phyloP scores from a whole-genome alignment of 2,329 filamentous ascomycete species.

The Eurotiales sp. region DNA sequence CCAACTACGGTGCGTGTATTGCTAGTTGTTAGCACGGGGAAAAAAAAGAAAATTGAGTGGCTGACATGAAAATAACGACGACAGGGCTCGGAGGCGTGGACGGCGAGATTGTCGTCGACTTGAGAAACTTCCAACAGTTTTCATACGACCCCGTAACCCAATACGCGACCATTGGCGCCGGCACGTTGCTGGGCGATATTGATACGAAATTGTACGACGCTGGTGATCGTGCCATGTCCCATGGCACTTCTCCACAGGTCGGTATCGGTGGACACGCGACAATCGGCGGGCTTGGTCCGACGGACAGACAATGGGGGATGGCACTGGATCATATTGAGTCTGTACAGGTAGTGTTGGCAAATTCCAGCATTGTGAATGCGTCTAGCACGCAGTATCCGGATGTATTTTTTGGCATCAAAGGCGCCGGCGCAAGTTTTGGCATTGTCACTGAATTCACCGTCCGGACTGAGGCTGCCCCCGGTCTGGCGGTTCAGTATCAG shows the following conservation, averaged over 20 bases:
- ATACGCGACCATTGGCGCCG: constrained; percentile 34
- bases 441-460: constrained; percentile 39
- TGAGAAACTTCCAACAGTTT: constrained; percentile 22
- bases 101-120: constrained; percentile 21
- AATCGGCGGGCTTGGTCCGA: constrained; percentile 38
- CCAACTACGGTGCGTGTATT: constrained; percentile 40
- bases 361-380: constrained; percentile 30
- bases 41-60: not conserved
- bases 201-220: constrained; percentile 27
- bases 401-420: constrained; percentile 33
- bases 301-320: constrained; percentile 49
- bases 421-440: constrained; percentile 36
- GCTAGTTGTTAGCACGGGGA: not conserved
- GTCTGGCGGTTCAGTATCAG: constrained; percentile 56
- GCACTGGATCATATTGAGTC: constrained; percentile 50
- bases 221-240: constrained; percentile 34
- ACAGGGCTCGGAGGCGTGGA: constrained; percentile 32
- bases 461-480: constrained; percentile 33
- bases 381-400: constrained; percentile 29
- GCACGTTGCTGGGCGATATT: constrained; percentile 32
- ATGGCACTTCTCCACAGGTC: constrained; percentile 37
- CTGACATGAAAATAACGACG: not conserved
- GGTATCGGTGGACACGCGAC: constrained; percentile 40
- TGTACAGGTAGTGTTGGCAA: constrained; percentile 48
- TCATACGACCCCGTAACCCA: constrained; percentile 28